Evolutionary conservation across 495 filamentous ascomycete genomes (phyloP), one percentile per base, ranked within the genome.

Genomic region (Aspergillus sclerotioniger): DNA sequence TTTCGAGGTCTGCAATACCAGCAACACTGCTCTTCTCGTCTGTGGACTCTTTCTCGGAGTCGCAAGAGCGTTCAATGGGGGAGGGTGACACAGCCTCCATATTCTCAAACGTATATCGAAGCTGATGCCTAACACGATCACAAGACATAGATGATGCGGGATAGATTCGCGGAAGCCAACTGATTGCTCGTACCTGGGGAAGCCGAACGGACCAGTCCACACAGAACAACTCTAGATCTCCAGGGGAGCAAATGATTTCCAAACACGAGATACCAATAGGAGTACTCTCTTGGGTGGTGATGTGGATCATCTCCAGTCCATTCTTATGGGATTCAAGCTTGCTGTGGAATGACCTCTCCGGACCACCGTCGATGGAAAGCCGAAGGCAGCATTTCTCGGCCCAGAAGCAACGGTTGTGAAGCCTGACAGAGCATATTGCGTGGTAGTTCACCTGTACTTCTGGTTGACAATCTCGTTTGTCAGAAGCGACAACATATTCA

Each of bases 341-440:
- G 53, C 57, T 65, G 6, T 21, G 49, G 39, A 64, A 76, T 12
- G 59, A 58, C 6, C 69, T 71, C 0, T 70, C 63, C 16, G 75
- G 75, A 0, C 72, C 75, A 12, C 73, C 73, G 31, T 71, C 57
- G 6, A 77, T 21, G 46, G 65, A 57, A 16, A 77, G 49, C 12
- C 32, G 43, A 21, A 76, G 62, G 10, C 63, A 66, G 31, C 73
- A 76, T 35, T 60, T 66, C 19, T 77, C 68, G 10, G 71, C 59
- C 62, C 66, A 74, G 46, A 77, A 68, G 41, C 60, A 63, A 39
- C 65, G 67, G 8, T 72, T 62, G 25, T 69, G 61, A 28, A 71
- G 57, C 31, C 60, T 63, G 15, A 76, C 28, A 1, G 69, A 69
- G 39, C 72, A 78, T 9, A 69, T 31, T 15, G 71, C 72, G 25